Conservation (phyloP, 108 stramenopile species). For the Cyclotella distinguenda region DNA sequence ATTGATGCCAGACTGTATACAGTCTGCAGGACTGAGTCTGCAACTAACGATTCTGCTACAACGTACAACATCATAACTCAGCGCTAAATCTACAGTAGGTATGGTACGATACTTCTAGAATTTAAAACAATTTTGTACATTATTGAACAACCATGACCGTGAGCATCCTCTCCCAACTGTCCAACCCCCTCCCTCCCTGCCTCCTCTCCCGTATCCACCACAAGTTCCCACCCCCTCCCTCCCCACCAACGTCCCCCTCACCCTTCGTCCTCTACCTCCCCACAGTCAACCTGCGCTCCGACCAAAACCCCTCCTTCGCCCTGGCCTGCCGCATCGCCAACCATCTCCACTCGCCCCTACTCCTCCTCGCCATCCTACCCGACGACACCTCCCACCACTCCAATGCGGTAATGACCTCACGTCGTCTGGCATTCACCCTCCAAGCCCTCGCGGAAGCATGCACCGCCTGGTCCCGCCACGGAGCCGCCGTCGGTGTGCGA, state of each 20-base stretch:
- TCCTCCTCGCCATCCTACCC: conserved; percentile 49
- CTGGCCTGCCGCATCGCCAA: conserved; percentile 61
- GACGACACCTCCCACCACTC: conserved; percentile 44
- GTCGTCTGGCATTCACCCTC: conserved; percentile 57
- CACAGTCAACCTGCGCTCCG: conserved; percentile 52
- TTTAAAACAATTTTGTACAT: background rate
- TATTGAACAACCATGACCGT: background rate
- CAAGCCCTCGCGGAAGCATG: conserved; percentile 51
- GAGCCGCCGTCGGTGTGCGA: conserved; percentile 57
- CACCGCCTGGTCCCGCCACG: conserved; percentile 36
- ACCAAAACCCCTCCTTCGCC: conserved; percentile 70
- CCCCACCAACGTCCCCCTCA: background rate
- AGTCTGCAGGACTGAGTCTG: too few relatives aligned
- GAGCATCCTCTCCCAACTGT: conserved; percentile 1
- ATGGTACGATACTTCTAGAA: background rate
- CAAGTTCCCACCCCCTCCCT: background rate
- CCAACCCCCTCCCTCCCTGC: background rate
- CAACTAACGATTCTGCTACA: too few relatives aligned
- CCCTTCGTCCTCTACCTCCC: conserved; percentile 64
- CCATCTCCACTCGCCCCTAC: conserved; percentile 32
- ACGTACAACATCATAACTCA: too few relatives aligned
- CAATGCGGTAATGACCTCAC: conserved; percentile 45
- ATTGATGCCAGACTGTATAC: too few relatives aligned
- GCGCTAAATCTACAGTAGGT: too few relatives aligned
- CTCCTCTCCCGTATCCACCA: conserved; percentile 10